Base-by-base conservation (phyloP, 345 rosid genomes). In the Syzygium grande region DNA sequence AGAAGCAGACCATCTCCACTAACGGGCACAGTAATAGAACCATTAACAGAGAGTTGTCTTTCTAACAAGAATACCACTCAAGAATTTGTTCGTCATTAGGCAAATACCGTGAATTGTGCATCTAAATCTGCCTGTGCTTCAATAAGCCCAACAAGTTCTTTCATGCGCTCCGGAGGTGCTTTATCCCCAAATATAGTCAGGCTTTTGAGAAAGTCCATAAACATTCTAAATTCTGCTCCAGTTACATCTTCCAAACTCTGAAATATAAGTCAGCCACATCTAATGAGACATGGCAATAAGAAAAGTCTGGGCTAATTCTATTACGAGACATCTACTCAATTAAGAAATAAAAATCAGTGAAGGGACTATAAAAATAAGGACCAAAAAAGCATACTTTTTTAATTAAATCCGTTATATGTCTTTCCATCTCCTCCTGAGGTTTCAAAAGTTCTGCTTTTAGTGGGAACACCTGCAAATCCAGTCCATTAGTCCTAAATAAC, bases 111-210 rank as follows among this genome's bases (percentile, higher is more conserved):
- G 92, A 98, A 96, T 86, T 94, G 97, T 46, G 97, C 95, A 91
- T 97, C 97, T 90, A 98, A 92, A 91, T 98, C 99, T 84, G 99
- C 99, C 91, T 98, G 99, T 14, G 95, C 99, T 93, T 98, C 99
- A 51, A 95, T 95, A 53, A 98, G 92, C 88, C 91, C 97, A 89
- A 95, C 93, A 65, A 98, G 99, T 88, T 98, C 99, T 87, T 94
- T 96, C 97, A 97, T 94, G 87, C 98, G 96, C 90, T 97, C 99
- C 46, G 91, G 94, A 90, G 98, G 97, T 87, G 98, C 99, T 92
- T 97, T 95, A 55, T 92, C 98, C 87, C 99, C 99, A 94, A 96
- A 98, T 89, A 98, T 93, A 91, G 92, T 95, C 90, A 98, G 94
- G 90, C 94, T 92, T 91, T 93, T 97, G 87, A 98, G 90, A 93